Conservation (phyloP, 345 rosid genomes). For the Raphanus raphanistrum region DNA sequence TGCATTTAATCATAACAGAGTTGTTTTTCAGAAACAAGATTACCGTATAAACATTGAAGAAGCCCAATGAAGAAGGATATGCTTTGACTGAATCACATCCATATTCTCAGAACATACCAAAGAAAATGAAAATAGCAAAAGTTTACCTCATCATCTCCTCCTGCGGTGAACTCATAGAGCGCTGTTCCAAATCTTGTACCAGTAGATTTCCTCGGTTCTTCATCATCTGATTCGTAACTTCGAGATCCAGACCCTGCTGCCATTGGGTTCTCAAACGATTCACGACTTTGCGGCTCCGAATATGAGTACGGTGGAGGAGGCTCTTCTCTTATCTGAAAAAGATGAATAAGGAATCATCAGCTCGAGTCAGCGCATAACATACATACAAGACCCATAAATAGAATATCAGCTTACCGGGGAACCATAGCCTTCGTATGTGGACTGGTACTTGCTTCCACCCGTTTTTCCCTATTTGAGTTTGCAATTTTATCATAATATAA, state of each 20-base stretch:
- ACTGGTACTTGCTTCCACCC: slow-evolving; percentile 56
- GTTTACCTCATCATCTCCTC: slow-evolving; percentile 97
- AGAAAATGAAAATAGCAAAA: not conserved
- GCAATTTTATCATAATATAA: not conserved
- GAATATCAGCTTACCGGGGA: slow-evolving; percentile 59
- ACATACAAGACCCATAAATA: not conserved
- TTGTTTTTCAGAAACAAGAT: not conserved
- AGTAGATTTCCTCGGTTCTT: slow-evolving; percentile 58
- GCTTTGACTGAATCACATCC: not conserved
- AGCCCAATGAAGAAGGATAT: not conserved
- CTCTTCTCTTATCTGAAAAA: slow-evolving; percentile 80
- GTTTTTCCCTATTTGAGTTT: slow-evolving; percentile 57
- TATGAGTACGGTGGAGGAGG: slow-evolving; percentile 88
- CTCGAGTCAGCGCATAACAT: not conserved
- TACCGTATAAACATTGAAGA: not conserved
- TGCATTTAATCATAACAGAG: not conserved
- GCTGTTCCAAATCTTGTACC: slow-evolving; percentile 75
- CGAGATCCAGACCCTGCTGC: slow-evolving; percentile 61
- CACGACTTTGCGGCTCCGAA: slow-evolving; percentile 52
- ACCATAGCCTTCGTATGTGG: slow-evolving; percentile 63
- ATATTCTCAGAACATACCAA: not conserved
- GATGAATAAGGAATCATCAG: not conserved
- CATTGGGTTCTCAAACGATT: slow-evolving; percentile 80
- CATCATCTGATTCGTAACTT: slow-evolving; percentile 69
- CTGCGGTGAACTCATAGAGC: slow-evolving; percentile 93